phyloP scores from a whole-genome alignment of 176 grass and related monocot species.

The Triticum monococcum region DNA sequence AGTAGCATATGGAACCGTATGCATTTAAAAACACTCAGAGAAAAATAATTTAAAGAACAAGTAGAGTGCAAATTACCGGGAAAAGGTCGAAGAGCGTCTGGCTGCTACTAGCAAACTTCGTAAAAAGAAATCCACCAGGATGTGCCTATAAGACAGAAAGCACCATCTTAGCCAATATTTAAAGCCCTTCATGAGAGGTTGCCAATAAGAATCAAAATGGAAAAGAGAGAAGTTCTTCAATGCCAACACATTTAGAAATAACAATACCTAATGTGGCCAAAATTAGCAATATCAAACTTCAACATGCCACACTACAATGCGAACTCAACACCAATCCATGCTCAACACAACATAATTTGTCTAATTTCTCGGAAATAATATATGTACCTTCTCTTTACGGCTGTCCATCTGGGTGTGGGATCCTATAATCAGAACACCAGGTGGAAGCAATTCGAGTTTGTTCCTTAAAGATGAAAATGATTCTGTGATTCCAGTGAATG shows the following conservation, averaged over 20 bases:
- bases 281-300: not conserved
- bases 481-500: constrained; percentile 80
- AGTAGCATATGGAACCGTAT: constrained; percentile 20
- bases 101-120: constrained; percentile 91
- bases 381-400: constrained; percentile 97
- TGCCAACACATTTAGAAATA: not conserved
- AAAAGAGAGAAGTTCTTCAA: not conserved
- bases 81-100: constrained; percentile 96
- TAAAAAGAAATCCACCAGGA: constrained; percentile 97
- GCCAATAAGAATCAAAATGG: constrained; percentile 4
- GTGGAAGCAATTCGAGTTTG: constrained; percentile 75
- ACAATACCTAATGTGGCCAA: not conserved
- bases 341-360: not conserved
- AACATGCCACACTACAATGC: constrained; percentile 2
- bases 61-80: constrained; percentile 53
- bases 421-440: constrained; percentile 90
- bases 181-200: not conserved
- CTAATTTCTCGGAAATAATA: constrained; percentile 17
- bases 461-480: constrained; percentile 72
- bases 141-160: constrained; percentile 63
- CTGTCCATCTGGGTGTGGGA: constrained; percentile 89
- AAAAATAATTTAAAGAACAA: constrained; percentile 15
- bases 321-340: not conserved
- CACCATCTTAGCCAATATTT: constrained; percentile 37
- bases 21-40: not conserved